Evolutionary conservation across 352 stramenopile genomes (phyloP).

Genomic region (Pythium coloratum): DNA sequence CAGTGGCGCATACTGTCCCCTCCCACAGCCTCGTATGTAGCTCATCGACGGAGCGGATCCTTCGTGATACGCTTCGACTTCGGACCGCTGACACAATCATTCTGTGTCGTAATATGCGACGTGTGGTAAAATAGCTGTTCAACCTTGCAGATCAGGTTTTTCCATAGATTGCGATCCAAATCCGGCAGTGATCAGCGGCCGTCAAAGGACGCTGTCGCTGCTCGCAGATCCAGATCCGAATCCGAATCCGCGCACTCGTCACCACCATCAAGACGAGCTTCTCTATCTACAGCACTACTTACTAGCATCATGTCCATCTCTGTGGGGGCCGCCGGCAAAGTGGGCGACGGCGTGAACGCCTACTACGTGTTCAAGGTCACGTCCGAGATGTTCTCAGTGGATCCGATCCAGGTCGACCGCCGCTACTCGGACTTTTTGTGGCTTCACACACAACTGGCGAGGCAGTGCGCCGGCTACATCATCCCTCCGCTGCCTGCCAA

Average conservation of each 20-base stretch:
- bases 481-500: conserved; percentile 81
- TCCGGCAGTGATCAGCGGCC: neutral
- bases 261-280: neutral
- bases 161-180: conserved; percentile 15
- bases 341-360: conserved; percentile 83
- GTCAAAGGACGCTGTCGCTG: conserved; percentile 1
- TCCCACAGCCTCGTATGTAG: no score
- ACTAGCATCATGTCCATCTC: conserved; percentile 40
- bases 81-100: neutral
- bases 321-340: conserved; percentile 69
- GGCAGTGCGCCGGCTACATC: conserved; percentile 81
- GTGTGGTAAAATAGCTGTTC: neutral
- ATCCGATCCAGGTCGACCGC: conserved; percentile 58
- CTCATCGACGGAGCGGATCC: neutral
- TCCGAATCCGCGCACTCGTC: neutral
- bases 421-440: conserved; percentile 87
- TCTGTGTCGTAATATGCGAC: conserved; percentile 6
- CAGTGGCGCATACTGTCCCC: no score
- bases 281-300: neutral
- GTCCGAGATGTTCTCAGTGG: conserved; percentile 44
- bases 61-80: neutral
- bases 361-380: conserved; percentile 84
- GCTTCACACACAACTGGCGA: conserved; percentile 70
- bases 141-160: conserved; percentile 14
- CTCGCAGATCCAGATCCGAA: neutral